A percentile compares a stretch with the other conserved stretches of the same genome.
phyloP scores from a whole-genome alignment of 2,329 filamentous ascomycete genomes.

The Trichoderma atroviride region DNA sequence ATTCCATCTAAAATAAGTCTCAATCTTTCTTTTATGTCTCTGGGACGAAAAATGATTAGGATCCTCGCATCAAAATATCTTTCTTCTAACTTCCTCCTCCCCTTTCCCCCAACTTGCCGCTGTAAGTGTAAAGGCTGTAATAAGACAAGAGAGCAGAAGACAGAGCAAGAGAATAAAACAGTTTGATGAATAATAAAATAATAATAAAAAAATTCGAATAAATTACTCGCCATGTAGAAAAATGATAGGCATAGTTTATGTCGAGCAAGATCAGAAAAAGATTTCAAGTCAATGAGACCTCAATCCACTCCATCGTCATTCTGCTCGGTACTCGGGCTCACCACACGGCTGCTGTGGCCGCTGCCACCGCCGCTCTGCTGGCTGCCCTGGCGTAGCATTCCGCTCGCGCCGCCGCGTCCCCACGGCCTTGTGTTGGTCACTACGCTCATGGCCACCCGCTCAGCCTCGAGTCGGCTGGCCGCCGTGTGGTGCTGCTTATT shows the following conservation, averaged over 20 bases:
- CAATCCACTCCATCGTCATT: slow-evolving; percentile 43
- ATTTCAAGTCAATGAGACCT: slow-evolving; percentile 6
- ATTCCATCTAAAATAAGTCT: not conserved
- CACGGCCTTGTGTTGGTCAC: slow-evolving; percentile 44
- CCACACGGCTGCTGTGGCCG: slow-evolving; percentile 28
- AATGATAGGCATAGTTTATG: not conserved
- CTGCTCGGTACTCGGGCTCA: slow-evolving; percentile 29
- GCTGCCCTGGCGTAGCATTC: slow-evolving; percentile 46
- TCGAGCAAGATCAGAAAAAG: not conserved
- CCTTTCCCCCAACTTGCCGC: not conserved
- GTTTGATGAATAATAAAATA: not conserved
- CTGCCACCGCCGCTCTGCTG: slow-evolving; percentile 29
- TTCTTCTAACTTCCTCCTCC: not conserved
- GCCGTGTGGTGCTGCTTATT: not conserved
- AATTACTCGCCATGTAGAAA: slow-evolving; percentile 7
- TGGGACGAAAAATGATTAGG: not conserved
- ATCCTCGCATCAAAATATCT: not conserved
- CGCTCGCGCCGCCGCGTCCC: slow-evolving; percentile 47
- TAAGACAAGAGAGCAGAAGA: slow-evolving; percentile 5
- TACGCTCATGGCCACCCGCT: slow-evolving; percentile 52
- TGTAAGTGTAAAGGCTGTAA: slow-evolving; percentile 9
- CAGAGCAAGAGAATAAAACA: not conserved
- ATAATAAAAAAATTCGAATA: not conserved
- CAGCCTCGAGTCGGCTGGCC: slow-evolving; percentile 36
- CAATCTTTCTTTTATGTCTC: not conserved